Conservation (phyloP, 495 filamentous ascomycete species). For the Aspergillus taichungensis region DNA sequence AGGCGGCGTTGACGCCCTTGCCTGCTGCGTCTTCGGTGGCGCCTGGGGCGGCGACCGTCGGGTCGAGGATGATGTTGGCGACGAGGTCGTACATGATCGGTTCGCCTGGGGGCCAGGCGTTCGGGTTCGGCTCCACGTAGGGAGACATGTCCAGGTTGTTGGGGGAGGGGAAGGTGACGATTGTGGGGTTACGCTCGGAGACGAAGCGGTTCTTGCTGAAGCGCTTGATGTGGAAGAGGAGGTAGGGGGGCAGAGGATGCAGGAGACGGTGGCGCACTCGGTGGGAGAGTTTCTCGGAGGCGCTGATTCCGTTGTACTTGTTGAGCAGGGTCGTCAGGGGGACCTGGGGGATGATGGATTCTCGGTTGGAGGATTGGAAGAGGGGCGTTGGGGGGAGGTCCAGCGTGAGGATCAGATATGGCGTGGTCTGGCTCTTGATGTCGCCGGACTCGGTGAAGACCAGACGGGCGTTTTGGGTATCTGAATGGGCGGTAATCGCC, state of each 20-base stretch:
- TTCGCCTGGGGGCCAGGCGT: conserved; percentile 55
- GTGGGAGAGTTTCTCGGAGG: conserved; percentile 80
- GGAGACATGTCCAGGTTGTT: conserved; percentile 77
- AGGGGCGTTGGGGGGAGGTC: conserved; percentile 88
- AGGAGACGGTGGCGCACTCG: conserved; percentile 83
- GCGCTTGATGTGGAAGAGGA: conserved; percentile 93
- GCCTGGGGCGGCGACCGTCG: conserved; percentile 68
- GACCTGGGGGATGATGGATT: conserved; percentile 95
- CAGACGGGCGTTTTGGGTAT: conserved; percentile 70
- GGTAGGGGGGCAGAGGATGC: conserved; percentile 85
- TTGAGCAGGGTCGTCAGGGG: conserved; percentile 79
- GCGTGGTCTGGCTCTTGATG: conserved; percentile 63
- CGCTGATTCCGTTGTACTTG: conserved; percentile 87
- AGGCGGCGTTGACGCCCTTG: conserved; percentile 66
- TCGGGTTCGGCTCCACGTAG: conserved; percentile 71
- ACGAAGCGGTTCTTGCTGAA: conserved; percentile 97
- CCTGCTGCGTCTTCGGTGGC: conserved; percentile 70
- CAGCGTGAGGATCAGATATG: conserved; percentile 84
- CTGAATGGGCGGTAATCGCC: conserved; percentile 84
- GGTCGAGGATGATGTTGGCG: conserved; percentile 73
- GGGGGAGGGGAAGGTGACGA: conserved; percentile 82
- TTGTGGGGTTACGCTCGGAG: conserved; percentile 90
- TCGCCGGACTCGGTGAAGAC: conserved; percentile 87
- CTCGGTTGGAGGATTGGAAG: conserved; percentile 86
- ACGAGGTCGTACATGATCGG: conserved; percentile 95